Base-by-base conservation (phyloP, 768 basidiomycete genomes). In the Amyloporia xantha region DNA sequence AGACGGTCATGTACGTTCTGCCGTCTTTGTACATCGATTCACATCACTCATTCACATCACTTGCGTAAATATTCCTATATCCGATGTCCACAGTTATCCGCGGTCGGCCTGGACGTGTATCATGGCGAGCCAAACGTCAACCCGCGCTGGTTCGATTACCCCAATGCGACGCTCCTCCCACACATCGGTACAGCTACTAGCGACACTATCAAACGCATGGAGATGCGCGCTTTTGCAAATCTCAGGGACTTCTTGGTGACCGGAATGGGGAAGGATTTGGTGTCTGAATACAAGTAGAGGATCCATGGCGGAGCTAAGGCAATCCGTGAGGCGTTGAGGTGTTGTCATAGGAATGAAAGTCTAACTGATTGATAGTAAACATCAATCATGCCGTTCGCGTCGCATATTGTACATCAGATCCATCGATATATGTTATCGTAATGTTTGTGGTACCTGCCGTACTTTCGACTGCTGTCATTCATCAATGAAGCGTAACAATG, bases 121-220 rank as follows among this genome's bases (percentile, higher is more conserved):
- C 88, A 90, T 11, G 74, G 92, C 66, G 90, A 92, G 59, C 91
- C 92, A 1, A 64, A 76, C 39, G 80, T 91, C 36, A 85, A 91
- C 58, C 84, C 87, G 4, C 78, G 82, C 26, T 68, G 94, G 33
- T 73, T 93, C 47, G 76, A 78, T 15, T 87, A 90, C 66, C 81
- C 86, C 7, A 81, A 91, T 54, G 83, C 91, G 52, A 85, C 84
- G 23, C 72, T 97, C 9, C 75, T 97, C 17, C 94, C 93, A 0
- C 94, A 95, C 64, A 82, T 95, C 82, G 94, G 93, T 4, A 92
- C 91, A 0, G 83, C 88, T 62, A 91, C 79, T 43, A 77, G 80
- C 53, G 91, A 93, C 58, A 76, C 84, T 4, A 84, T 88, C 62
- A 75, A 74, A 49, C 75, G 75, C 62, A 92, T 92, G 90, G 91